Base-by-base conservation (phyloP, 208 protist species). In the Trypanosoma platydactyli region DNA sequence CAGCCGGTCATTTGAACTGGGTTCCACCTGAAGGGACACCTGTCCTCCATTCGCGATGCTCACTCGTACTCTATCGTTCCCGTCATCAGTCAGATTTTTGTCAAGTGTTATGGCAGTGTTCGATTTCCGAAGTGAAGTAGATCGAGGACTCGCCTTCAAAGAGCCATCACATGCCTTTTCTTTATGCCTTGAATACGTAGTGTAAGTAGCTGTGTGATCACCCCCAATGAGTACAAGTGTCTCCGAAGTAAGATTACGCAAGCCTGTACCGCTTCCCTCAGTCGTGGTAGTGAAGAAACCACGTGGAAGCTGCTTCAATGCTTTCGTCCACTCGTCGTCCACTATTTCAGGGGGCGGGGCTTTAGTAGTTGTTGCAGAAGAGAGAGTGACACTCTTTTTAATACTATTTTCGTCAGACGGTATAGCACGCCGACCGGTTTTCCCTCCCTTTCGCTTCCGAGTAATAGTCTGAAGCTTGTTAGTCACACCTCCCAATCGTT, bases 301-400 rank as follows among this genome's bases (percentile, higher is more conserved):
- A 41, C 54, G 54, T 24, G 69, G 53, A 18, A 75, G 35, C 27
- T 64, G 60, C 11, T 46, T 40, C 30, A 75, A 27, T n/a, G 69
- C 69, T 38, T 51, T 68, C 33, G 54, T 68, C 35, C 52, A 75
- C 6, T 68, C 46, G 52, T 75, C 69, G n/a, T 69, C 61, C n/a
- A 48, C 25, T 16, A 51, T 41, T n/a, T 45, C 33, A 27, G 33
- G 9, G 46, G 61, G 16, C 22, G 2, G 3, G 16, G 51, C 5
- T 25, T 15, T 27, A 40, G 50, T 66, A 18, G 25, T 20, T 35
- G 1, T 1, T 15, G 22, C 13, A 22, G 49, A 4, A 2, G 18
- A 24, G 0, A 25, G 3, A 44, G 5, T 44, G 35, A 5, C 4
- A 41, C 12, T 35, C 25, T 3, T 38, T 3, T 9, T 9, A 9